Evolutionary conservation across 805 yeast genomes (phyloP), one percentile per base, ranked within the genome.

Genomic region (Limtongozyma cylindracea): DNA sequence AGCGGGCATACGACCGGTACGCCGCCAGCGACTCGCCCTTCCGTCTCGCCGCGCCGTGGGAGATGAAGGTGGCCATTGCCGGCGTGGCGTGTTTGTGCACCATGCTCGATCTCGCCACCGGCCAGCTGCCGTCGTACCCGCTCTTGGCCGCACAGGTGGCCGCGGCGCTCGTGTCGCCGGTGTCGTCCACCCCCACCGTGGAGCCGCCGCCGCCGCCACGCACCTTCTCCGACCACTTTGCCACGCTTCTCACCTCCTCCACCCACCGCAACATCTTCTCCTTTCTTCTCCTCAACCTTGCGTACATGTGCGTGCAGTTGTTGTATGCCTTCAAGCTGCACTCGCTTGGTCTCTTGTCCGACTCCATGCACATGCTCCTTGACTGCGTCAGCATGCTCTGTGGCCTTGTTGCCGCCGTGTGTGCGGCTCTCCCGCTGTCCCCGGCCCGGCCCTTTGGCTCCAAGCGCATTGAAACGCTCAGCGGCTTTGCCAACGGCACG

Each of bases 401-500:
- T 15, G 99, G 99, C 0, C 49, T 88, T 2, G 54, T 84, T 13
- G 98, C 99, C 0, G 76, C 91, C 12, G 56, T 63, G 9, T 45
- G 46, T 11, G 45, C 53, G 26, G 52, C 37, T 30, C 47, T 29
- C 31, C 56, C 30, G 25, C 37, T 48, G 20, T 61, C 61, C 26
- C 56, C 68, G n/a, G 56, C 60, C 23, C 84, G 61, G 37, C 95
- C 96, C 1, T 78, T 77, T 48, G 94, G 93, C 0, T 49, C 84
- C 22, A 56, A 66, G 6, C 64, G 80, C 41, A 64, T 88, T 21
- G 96, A 82, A 40, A 80, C 91, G 2, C 52, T 88, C 24, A 88
- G 95, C 0, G 98, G 98, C 0, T 88, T 88, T 35, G 74, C 96
- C 4, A 88, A 88, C 41, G 98, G 93, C 4, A 71, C 91, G 6